Percentiles rank a stretch among this genome's conserved stretches.
These are phyloP conservation scores for Populus hybrid DNA, from an alignment of 441 rosid genomes.

Conservation along the genomic window DNA sequence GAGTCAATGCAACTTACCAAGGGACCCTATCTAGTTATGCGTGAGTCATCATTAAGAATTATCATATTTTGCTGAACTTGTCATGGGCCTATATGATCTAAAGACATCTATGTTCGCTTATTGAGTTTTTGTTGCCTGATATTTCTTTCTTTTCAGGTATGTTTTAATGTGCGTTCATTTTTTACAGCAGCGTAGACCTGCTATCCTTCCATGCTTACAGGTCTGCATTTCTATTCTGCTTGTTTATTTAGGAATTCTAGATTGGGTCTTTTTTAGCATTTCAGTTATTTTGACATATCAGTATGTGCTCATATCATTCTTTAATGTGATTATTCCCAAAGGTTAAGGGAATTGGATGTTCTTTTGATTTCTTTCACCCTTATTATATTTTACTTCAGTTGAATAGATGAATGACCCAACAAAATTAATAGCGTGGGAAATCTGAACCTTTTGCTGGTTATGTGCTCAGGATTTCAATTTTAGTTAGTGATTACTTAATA, in stretches of 20 bases:
- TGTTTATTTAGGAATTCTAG: not conserved
- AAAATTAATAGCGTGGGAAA: not conserved
- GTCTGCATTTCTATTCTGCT: slow-evolving; percentile 27
- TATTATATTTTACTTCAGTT: not conserved
- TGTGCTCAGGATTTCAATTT: not conserved
- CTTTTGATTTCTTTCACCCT: not conserved
- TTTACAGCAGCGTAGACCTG: slow-evolving; percentile 84
- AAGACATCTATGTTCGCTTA: not conserved
- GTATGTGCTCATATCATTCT: not conserved
- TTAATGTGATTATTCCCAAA: not conserved
- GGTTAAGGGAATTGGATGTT: not conserved
- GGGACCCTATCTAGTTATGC: slow-evolving; percentile 98
- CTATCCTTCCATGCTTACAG: slow-evolving; percentile 96
- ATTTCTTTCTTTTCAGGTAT: slow-evolving; percentile 46
- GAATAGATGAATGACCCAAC: not conserved
- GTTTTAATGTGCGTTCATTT: slow-evolving; percentile 90
- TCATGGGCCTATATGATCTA: not conserved
- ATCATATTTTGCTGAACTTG: slow-evolving; percentile 8
- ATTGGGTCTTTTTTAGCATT: not conserved
- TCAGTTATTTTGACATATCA: not conserved
- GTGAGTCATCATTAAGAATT: slow-evolving; percentile 43
- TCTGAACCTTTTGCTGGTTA: not conserved
- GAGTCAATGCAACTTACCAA: slow-evolving; percentile 87
- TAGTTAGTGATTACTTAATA: not conserved
- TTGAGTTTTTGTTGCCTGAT: slow-evolving; percentile 1